A percentile compares a stretch with the other conserved stretches of the same genome.
These are phyloP conservation scores for Diplodia scrobiculata DNA, from an alignment of 2,329 filamentous ascomycete genomes.

Conservation along the genomic window DNA sequence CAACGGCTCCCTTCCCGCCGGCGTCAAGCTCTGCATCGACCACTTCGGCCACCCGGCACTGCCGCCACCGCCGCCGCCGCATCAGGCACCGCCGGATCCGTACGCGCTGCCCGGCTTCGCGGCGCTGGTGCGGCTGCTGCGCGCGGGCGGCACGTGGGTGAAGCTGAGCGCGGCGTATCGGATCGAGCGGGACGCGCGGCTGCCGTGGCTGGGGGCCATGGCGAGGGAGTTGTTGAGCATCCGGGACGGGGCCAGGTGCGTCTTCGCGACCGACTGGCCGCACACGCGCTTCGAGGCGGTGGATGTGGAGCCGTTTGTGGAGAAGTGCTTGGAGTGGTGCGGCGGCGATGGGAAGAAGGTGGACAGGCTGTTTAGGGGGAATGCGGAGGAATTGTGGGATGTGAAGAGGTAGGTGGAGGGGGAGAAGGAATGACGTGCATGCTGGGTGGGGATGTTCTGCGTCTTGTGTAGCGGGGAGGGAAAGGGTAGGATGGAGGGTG, in stretches of 20 bases:
- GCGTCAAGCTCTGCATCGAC: constrained; percentile 60
- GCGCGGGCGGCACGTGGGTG: constrained; percentile 55
- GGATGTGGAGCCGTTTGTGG: constrained; percentile 59
- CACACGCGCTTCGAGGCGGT: constrained; percentile 63
- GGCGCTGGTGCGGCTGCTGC: constrained; percentile 53
- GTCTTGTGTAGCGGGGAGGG: neutral
- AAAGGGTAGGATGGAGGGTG: neutral
- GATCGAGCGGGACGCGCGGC: constrained; percentile 50
- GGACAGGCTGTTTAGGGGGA: constrained; percentile 57
- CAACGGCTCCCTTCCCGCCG: constrained; percentile 39
- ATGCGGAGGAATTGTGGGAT: constrained; percentile 58
- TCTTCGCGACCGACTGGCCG: constrained; percentile 67
- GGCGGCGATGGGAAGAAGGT: constrained; percentile 49
- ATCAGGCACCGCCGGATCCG: constrained; percentile 31
- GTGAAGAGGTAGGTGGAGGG: neutral
- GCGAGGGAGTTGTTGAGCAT: constrained; percentile 55
- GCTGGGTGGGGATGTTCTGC: neutral
- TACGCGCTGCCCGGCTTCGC: constrained; percentile 55
- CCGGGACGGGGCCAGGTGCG: constrained; percentile 53
- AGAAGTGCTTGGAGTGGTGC: constrained; percentile 58
- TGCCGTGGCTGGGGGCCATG: constrained; percentile 53
- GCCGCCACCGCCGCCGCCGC: neutral
- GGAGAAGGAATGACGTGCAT: neutral
- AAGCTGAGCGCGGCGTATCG: constrained; percentile 64
- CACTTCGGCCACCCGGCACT: constrained; percentile 60